A percentile compares a stretch with the other conserved stretches of the same genome.
phyloP scores from a whole-genome alignment of 2,329 filamentous ascomycete genomes.

The Coniella lustricola region DNA sequence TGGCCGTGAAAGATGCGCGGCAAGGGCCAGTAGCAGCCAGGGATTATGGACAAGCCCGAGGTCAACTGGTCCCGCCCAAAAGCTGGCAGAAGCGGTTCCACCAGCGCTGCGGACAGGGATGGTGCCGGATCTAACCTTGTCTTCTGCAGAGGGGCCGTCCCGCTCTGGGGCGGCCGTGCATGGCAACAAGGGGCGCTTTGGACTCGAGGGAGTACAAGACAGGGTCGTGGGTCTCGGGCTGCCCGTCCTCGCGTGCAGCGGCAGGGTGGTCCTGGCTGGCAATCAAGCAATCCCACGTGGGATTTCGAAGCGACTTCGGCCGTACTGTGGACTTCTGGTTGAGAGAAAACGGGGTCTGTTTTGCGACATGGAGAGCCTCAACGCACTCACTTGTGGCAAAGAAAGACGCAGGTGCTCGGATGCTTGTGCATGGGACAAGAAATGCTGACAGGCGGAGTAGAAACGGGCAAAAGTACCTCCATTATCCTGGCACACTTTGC shows the following conservation, averaged over 20 bases:
- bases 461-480: too few relatives aligned
- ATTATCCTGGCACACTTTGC: too few relatives aligned
- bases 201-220: background rate
- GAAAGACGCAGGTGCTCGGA: too few relatives aligned
- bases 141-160: slow-evolving; percentile 3
- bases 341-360: too few relatives aligned
- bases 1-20: background rate
- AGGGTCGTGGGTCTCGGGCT: slow-evolving; percentile 5
- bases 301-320: background rate
- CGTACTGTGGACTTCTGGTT: too few relatives aligned
- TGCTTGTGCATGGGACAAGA: too few relatives aligned
- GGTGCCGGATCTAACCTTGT: slow-evolving; percentile 2
- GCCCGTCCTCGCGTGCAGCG: background rate
- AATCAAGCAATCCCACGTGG: background rate
- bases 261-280: background rate
- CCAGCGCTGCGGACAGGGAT: background rate
- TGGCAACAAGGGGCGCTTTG: background rate
- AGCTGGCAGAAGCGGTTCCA: background rate
- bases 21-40: background rate
- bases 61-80: too few relatives aligned
- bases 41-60: background rate
- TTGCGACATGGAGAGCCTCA: too few relatives aligned
- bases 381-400: too few relatives aligned
- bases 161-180: slow-evolving; percentile 3
- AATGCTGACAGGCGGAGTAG: too few relatives aligned